phyloP scores from a whole-genome alignment of 169 alveolate species.

The Plasmodium billcollinsi region DNA sequence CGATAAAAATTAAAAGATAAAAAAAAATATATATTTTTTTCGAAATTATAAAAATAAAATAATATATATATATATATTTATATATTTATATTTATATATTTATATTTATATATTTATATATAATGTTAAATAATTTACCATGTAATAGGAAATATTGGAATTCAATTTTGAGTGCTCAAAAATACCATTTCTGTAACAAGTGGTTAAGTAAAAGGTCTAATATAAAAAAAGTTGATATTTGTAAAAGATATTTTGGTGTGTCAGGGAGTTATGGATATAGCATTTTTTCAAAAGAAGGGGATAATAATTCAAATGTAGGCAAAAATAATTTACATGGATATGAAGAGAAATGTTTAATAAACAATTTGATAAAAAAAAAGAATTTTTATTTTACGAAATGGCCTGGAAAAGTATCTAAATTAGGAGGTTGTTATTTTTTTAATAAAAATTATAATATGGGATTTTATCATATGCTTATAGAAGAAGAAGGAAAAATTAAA shows the following conservation, averaged over 20 bases:
- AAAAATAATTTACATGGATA: constrained; percentile 70
- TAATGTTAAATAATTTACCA: constrained; percentile 28
- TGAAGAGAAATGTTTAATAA: constrained; percentile 39
- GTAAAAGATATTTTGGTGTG: constrained; percentile 66
- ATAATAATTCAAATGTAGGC: constrained; percentile 72
- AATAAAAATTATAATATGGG: constrained; percentile 76
- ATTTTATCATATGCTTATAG: constrained; percentile 76
- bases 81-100: no score
- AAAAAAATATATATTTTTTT: no score
- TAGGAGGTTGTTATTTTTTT: constrained; percentile 83
- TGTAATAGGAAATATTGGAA: constrained; percentile 12
- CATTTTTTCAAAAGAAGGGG: constrained; percentile 71
- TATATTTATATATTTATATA: constrained; percentile 7
- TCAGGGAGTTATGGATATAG: constrained; percentile 76
- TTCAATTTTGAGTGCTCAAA: constrained; percentile 4
- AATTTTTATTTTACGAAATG: constrained; percentile 82
- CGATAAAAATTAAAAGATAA: no score
- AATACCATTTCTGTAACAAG: constrained; percentile 1
- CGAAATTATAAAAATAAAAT: no score
- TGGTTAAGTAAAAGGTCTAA: constrained; percentile 5
- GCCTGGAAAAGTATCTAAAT: constrained; percentile 85
- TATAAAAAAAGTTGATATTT: neutral
- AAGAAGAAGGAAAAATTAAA: constrained; percentile 69
- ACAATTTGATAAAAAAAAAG: constrained; percentile 77
- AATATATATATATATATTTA: no score